A percentile compares a stretch with the other conserved stretches of the same genome.
These are phyloP conservation scores for Trichoderma koningii DNA, from an alignment of 2,329 filamentous ascomycete species.

Conservation along the genomic window DNA sequence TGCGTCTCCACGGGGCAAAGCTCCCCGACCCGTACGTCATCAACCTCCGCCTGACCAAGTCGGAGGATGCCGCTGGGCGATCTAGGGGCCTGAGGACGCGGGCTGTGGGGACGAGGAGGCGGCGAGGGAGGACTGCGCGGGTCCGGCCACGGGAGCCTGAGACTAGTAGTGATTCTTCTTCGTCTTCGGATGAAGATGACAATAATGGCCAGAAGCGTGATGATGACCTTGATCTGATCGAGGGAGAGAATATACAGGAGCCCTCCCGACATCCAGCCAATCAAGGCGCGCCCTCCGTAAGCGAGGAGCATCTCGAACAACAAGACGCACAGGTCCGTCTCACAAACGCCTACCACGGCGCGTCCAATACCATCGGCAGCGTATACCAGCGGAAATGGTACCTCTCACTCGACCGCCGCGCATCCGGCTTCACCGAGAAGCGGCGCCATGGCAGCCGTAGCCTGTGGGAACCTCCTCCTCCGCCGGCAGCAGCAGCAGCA, in stretches of 20 bases:
- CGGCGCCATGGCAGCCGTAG: conserved; percentile 29
- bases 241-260: conserved; percentile 27
- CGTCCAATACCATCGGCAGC: conserved; percentile 65
- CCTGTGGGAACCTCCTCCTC: conserved; percentile 22
- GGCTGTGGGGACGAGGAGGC: conserved; percentile 26
- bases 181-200: not conserved
- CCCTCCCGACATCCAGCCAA: conserved; percentile 27
- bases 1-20: conserved; percentile 56
- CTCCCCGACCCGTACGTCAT: conserved; percentile 58
- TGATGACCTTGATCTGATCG: conserved; percentile 12
- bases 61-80: conserved; percentile 44
- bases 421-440: conserved; percentile 57
- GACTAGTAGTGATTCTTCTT: conserved; percentile 27
- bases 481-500: not conserved
- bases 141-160: conserved; percentile 29
- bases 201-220: conserved; percentile 31
- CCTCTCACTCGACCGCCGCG: conserved; percentile 60
- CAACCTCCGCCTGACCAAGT: conserved; percentile 54
- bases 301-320: conserved; percentile 47
- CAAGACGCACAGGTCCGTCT: conserved; percentile 54
- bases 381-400: conserved; percentile 70
- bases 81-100: conserved; percentile 31
- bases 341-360: conserved; percentile 68
- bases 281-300: conserved; percentile 39
- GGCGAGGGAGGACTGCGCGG: conserved; percentile 17